Conservation (phyloP, 2,329 filamentous ascomycete genomes). For the Bipolaris oryzae region DNA sequence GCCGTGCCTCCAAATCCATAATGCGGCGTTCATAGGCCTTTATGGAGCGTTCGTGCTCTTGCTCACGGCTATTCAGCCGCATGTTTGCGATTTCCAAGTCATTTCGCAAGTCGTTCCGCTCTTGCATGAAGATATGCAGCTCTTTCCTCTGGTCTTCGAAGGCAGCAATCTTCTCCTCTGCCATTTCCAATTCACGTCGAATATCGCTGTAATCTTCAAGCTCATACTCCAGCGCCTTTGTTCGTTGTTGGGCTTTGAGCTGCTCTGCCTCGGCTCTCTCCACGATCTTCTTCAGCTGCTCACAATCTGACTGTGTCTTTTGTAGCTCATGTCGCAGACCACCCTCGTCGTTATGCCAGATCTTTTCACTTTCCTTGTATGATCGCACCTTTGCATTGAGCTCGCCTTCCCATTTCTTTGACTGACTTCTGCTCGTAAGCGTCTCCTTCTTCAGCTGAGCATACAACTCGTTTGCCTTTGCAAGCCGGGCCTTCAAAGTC, state of each 20-base stretch:
- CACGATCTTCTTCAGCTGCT: constrained; percentile 69
- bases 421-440: constrained; percentile 71
- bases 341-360: constrained; percentile 64
- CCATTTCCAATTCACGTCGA: constrained; percentile 38
- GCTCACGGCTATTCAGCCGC: constrained; percentile 61
- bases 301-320: constrained; percentile 63
- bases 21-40: constrained; percentile 57
- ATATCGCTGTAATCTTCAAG: constrained; percentile 63
- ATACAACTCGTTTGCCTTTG: constrained; percentile 74
- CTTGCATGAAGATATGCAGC: constrained; percentile 62
- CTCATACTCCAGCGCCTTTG: constrained; percentile 64
- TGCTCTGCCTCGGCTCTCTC: constrained; percentile 73
- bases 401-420: constrained; percentile 79
- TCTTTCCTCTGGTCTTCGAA: constrained; percentile 42
- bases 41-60: constrained; percentile 56
- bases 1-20: constrained; percentile 51
- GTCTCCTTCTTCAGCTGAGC: constrained; percentile 73
- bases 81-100: constrained; percentile 65
- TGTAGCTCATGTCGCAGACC: constrained; percentile 64
- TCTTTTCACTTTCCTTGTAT: constrained; percentile 73
- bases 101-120: constrained; percentile 64
- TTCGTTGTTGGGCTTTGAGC: constrained; percentile 57
- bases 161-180: constrained; percentile 41
- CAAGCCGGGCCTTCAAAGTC: constrained; percentile 72
- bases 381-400: constrained; percentile 69